These are phyloP conservation scores for Garcia nutans DNA, from an alignment of 345 rosid genomes.

Conservation along the genomic window DNA sequence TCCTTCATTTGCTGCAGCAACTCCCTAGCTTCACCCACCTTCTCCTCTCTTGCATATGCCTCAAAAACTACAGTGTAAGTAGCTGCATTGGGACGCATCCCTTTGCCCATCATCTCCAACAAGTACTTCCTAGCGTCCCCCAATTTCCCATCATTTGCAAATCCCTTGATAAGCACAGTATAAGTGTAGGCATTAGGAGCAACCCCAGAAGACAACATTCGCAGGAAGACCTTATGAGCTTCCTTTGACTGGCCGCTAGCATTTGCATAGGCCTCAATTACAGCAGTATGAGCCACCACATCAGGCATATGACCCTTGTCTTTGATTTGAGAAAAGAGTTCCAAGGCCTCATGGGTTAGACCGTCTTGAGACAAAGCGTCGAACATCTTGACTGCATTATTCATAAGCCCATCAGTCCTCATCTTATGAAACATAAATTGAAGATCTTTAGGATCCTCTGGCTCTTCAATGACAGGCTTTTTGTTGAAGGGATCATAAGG, in stretches of 20 bases:
- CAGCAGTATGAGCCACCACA: slow-evolving; percentile 68
- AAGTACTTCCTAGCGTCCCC: slow-evolving; percentile 49
- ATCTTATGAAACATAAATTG: slow-evolving; percentile 65
- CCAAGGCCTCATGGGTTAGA: slow-evolving; percentile 64
- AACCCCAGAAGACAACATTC: slow-evolving; percentile 69
- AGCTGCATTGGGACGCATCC: slow-evolving; percentile 51
- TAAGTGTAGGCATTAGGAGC: slow-evolving; percentile 74
- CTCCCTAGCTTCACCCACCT: slow-evolving; percentile 51
- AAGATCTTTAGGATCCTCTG: slow-evolving; percentile 61
- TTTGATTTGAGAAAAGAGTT: slow-evolving; percentile 67
- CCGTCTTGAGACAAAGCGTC: slow-evolving; percentile 81
- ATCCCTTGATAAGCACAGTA: slow-evolving; percentile 57
- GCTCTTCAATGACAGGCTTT: slow-evolving; percentile 44
- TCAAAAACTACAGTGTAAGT: slow-evolving; percentile 55
- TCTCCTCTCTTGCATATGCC: slow-evolving; percentile 44
- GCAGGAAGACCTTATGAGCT: slow-evolving; percentile 53
- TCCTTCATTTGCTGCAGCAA: slow-evolving; percentile 47
- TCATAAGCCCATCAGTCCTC: slow-evolving; percentile 44
- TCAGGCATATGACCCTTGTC: slow-evolving; percentile 69
- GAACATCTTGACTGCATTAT: slow-evolving; percentile 77
- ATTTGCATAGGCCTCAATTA: slow-evolving; percentile 66
- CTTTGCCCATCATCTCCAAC: slow-evolving; percentile 64
- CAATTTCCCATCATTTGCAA: slow-evolving; percentile 41
- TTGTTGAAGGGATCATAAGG: slow-evolving; percentile 66
- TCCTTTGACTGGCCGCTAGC: slow-evolving; percentile 59